Evolutionary conservation across 2,329 filamentous ascomycete species (phyloP).

Genomic region (Bipolaris oryzae): DNA sequence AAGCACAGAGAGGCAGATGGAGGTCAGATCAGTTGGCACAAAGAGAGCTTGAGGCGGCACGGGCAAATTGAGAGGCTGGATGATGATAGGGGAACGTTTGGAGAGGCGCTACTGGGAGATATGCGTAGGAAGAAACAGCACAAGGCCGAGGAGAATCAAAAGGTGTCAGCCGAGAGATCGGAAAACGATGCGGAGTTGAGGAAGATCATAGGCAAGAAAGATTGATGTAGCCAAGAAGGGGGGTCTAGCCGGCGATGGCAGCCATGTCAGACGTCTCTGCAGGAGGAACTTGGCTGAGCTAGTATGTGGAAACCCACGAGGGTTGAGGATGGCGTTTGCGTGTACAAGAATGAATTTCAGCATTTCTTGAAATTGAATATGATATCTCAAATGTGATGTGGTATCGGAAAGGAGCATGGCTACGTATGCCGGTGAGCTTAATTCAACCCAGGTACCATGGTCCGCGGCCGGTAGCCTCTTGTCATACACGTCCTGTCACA

Average conservation of each 20-base stretch:
- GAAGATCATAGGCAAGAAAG: slow-evolving; percentile 46
- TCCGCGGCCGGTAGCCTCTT: slow-evolving; percentile 33
- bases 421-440: neutral
- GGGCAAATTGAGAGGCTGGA: slow-evolving; percentile 56
- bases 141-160: slow-evolving; percentile 31
- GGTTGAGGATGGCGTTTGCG: neutral
- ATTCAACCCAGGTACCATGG: slow-evolving; percentile 5
- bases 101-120: slow-evolving; percentile 43
- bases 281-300: too few species aligned
- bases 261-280: neutral
- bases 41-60: slow-evolving; percentile 61
- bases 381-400: neutral
- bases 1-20: slow-evolving; percentile 63
- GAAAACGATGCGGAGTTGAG: slow-evolving; percentile 49
- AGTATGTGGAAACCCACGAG: neutral
- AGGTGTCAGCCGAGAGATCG: slow-evolving; percentile 38
- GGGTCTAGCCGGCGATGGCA: neutral
- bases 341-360: neutral
- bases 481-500: slow-evolving; percentile 13
- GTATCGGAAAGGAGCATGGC: neutral
- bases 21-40: slow-evolving; percentile 61
- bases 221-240: slow-evolving; percentile 13
- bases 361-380: neutral
- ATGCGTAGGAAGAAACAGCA: slow-evolving; percentile 40
- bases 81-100: slow-evolving; percentile 40